Percentiles rank a stretch among this genome's conserved stretches.
These are phyloP conservation scores for Rhododendron mucronatum DNA, from an alignment of 148 eudicot species.

Conservation along the genomic window DNA sequence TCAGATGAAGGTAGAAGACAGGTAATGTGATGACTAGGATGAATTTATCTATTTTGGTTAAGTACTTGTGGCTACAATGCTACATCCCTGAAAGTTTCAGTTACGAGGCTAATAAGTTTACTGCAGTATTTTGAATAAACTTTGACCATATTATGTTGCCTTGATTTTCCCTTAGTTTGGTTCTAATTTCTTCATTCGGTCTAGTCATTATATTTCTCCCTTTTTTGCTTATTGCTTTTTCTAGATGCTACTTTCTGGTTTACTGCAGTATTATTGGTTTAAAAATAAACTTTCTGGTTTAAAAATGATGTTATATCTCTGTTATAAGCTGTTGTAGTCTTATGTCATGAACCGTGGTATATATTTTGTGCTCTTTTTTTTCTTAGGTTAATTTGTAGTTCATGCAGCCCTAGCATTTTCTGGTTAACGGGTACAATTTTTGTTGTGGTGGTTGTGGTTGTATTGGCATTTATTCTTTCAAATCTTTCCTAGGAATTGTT, in stretches of 20 bases:
- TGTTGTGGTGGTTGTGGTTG: not conserved
- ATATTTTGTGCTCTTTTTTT: not conserved
- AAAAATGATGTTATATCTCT: not conserved
- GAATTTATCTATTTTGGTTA: not conserved
- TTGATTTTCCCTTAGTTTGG: not conserved
- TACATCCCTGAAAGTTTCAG: not conserved
- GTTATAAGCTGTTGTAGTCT: not conserved
- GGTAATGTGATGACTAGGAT: slow-evolving; percentile 2
- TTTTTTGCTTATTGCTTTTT: too few relatives aligned
- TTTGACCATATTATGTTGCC: not conserved
- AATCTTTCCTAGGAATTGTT: not conserved
- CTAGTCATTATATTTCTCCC: not conserved
- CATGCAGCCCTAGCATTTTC: not conserved
- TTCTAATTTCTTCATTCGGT: not conserved
- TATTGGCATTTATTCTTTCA: not conserved
- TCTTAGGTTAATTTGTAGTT: not conserved
- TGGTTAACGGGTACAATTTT: not conserved
- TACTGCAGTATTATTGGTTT: too few relatives aligned
- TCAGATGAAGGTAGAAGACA: slow-evolving; percentile 6
- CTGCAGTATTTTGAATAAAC: not conserved
- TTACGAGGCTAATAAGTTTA: not conserved
- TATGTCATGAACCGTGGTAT: not conserved
- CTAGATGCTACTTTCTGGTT: too few relatives aligned
- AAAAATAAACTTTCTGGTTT: too few relatives aligned
- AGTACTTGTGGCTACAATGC: not conserved